Evolutionary conservation across 2,329 filamentous ascomycete species (phyloP).

Genomic region (Neofusicoccum cordaticola): DNA sequence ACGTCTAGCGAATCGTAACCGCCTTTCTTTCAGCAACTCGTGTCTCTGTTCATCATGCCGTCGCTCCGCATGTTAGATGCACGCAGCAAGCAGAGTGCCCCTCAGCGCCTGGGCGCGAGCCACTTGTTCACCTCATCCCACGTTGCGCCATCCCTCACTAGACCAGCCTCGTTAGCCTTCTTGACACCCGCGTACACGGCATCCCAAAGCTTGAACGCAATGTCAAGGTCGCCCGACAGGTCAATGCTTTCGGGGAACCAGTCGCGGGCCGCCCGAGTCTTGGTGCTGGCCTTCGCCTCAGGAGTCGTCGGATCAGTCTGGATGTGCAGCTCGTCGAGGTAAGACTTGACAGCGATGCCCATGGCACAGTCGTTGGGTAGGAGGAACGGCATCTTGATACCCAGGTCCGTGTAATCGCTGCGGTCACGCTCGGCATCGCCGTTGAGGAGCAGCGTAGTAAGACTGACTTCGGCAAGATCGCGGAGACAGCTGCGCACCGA

Average conservation of each 20-base stretch:
- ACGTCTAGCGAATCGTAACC: background rate
- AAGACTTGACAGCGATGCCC: conserved; percentile 76
- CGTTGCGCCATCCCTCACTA: conserved; percentile 46
- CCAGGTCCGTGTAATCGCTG: conserved; percentile 58
- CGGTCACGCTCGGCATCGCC: conserved; percentile 72
- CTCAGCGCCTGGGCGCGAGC: conserved; percentile 37
- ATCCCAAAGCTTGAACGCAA: conserved; percentile 64
- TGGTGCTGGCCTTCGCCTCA: conserved; percentile 46
- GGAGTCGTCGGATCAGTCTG: conserved; percentile 54
- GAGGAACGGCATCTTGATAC: conserved; percentile 67
- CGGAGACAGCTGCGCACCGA: conserved; percentile 76
- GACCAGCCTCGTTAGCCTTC: conserved; percentile 49
- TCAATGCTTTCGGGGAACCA: conserved; percentile 62
- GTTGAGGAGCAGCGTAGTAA: conserved; percentile 76
- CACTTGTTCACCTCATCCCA: conserved; percentile 62
- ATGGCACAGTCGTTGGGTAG: conserved; percentile 71
- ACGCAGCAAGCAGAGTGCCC: background rate
- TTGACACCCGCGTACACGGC: conserved; percentile 61
- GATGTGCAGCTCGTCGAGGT: conserved; percentile 68
- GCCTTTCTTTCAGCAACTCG: background rate
- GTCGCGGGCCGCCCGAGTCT: conserved; percentile 35
- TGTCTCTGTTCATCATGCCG: background rate
- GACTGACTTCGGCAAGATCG: conserved; percentile 78
- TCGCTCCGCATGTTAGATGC: background rate
- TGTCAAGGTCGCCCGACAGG: conserved; percentile 56